Evolutionary conservation across 495 filamentous ascomycete species (phyloP).

Genomic region (Hypomontagnella submonticulosa): DNA sequence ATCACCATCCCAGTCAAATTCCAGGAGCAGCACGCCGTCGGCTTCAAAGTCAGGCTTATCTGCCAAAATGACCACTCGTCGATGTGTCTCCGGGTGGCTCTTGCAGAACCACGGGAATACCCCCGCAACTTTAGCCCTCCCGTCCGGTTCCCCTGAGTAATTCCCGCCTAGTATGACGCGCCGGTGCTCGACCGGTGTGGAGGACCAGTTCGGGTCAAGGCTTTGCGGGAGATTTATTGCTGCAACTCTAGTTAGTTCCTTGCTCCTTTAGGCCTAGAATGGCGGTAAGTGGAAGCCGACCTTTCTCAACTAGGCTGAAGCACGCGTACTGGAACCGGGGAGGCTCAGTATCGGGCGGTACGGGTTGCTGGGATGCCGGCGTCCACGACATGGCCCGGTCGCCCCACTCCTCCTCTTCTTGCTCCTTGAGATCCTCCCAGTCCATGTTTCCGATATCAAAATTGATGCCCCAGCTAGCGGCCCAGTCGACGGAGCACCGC

Average conservation of each 20-base stretch:
- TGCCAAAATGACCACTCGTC: not conserved
- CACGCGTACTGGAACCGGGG: not conserved
- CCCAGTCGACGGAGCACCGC: not conserved
- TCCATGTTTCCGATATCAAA: not conserved
- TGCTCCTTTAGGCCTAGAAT: too few relatives aligned
- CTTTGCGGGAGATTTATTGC: not conserved
- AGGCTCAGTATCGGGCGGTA: not conserved
- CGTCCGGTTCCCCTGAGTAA: not conserved
- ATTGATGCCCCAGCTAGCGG: slow-evolving; percentile 7
- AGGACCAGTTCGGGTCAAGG: not conserved
- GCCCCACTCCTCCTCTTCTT: not conserved
- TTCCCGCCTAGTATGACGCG: slow-evolving; percentile 3
- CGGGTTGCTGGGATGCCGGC: not conserved
- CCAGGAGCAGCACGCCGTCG: slow-evolving; percentile 1
- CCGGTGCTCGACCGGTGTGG: not conserved
- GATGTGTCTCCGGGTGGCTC: slow-evolving; percentile 1
- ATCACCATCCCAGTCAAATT: slow-evolving; percentile 5
- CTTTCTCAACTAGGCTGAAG: slow-evolving; percentile 1
- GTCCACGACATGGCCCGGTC: not conserved
- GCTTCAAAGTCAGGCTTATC: slow-evolving; percentile 2
- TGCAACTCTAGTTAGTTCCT: not conserved
- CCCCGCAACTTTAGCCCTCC: not conserved
- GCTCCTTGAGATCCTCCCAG: slow-evolving; percentile 11
- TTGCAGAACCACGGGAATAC: slow-evolving; percentile 7
- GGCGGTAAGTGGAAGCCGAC: not conserved